These are phyloP conservation scores for Boletellus ananas DNA, from an alignment of 768 basidiomycete genomes.

Conservation along the genomic window DNA sequence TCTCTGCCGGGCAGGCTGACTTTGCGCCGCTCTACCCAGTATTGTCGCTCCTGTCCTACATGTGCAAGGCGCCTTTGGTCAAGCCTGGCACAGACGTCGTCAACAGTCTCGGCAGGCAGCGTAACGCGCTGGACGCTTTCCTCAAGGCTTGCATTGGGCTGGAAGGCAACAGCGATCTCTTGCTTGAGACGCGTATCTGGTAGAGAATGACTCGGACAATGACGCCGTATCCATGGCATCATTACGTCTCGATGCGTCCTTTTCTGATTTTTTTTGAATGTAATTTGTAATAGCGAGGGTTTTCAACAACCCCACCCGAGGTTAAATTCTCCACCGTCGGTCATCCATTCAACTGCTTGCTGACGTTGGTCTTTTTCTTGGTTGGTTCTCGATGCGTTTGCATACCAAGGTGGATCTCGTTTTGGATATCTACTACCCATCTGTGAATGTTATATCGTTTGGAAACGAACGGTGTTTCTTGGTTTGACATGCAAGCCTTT, in stretches of 20 bases:
- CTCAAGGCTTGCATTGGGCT: constrained; percentile 92
- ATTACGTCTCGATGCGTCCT: not conserved
- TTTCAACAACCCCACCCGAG: constrained; percentile 20
- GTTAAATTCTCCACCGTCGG: not conserved
- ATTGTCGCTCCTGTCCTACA: constrained; percentile 89
- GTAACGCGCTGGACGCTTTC: constrained; percentile 90
- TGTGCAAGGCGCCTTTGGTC: constrained; percentile 98
- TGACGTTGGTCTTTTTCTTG: not conserved
- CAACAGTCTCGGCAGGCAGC: constrained; percentile 93
- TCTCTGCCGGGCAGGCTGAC: constrained; percentile 42
- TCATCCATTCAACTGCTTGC: constrained; percentile 17
- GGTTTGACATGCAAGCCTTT: not conserved
- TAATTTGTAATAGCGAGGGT: constrained; percentile 1
- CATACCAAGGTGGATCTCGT: not conserved
- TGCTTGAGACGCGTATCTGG: constrained; percentile 88
- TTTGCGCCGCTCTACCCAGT: constrained; percentile 88
- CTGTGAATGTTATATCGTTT: not conserved
- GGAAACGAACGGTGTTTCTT: constrained; percentile 4
- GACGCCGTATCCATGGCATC: not conserved
- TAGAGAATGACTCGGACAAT: constrained; percentile 34
- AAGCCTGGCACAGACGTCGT: constrained; percentile 92
- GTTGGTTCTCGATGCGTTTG: not conserved
- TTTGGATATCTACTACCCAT: constrained; percentile 1
- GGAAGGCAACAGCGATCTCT: constrained; percentile 76
- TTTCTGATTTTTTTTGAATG: too few species aligned